Percentiles rank a stretch among this genome's conserved stretches.
These are phyloP conservation scores for Ramaria sp. DNA, from an alignment of 768 basidiomycete species.

Conservation along the genomic window DNA sequence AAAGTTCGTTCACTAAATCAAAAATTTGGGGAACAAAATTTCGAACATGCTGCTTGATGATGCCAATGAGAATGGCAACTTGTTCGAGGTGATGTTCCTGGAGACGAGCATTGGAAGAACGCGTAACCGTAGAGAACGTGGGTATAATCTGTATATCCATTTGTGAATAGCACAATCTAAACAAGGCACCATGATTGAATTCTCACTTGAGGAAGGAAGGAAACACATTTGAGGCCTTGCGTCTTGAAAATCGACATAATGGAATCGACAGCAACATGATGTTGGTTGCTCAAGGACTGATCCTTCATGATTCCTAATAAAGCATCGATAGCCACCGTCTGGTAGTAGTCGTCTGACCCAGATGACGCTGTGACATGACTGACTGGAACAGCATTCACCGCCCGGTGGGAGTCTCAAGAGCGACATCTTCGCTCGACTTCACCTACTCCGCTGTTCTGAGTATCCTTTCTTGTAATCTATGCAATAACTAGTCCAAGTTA, in stretches of 20 bases:
- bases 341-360: slow-evolving; percentile 91
- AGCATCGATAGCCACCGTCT: slow-evolving; percentile 86
- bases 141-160: slow-evolving; percentile 57
- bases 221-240: slow-evolving; percentile 91
- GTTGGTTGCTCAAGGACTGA: slow-evolving; percentile 72
- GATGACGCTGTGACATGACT: slow-evolving; percentile 49
- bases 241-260: slow-evolving; percentile 99
- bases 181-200: slow-evolving; percentile 6
- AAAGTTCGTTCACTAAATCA: slow-evolving; percentile 76
- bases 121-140: slow-evolving; percentile 83
- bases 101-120: slow-evolving; percentile 65
- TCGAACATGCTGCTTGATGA: slow-evolving; percentile 95
- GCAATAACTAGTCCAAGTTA: too few relatives aligned
- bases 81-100: slow-evolving; percentile 95
- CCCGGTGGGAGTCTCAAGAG: slow-evolving; percentile 47
- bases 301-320: slow-evolving; percentile 84
- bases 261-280: slow-evolving; percentile 91
- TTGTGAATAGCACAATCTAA: background rate
- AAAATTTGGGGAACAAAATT: slow-evolving; percentile 85
- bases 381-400: slow-evolving; percentile 59
- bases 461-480: too few relatives aligned
- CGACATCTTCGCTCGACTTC: slow-evolving; percentile 54
- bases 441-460: slow-evolving; percentile 23
- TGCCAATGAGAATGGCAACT: slow-evolving; percentile 86
- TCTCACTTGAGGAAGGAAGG: slow-evolving; percentile 83